phyloP scores from a whole-genome alignment of 768 basidiomycete species.

The Russula emetica region DNA sequence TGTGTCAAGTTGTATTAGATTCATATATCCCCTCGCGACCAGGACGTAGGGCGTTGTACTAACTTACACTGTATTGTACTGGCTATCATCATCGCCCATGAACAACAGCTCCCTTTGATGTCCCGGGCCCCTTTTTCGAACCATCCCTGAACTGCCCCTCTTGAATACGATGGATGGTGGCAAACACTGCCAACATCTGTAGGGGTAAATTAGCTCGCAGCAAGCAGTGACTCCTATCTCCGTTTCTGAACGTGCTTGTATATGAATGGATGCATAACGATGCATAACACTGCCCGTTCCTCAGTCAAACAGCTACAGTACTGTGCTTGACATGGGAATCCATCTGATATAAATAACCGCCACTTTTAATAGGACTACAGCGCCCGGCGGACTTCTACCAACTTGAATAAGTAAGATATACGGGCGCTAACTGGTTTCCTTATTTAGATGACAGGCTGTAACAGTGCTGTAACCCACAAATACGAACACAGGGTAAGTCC shows the following conservation, averaged over 20 bases:
- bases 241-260: not conserved
- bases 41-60: not conserved
- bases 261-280: not conserved
- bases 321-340: too few relatives aligned
- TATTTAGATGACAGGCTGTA: not conserved
- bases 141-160: not conserved
- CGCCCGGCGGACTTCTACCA: not conserved
- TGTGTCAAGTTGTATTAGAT: not conserved
- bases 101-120: not conserved
- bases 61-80: too few relatives aligned
- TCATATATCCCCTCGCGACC: not conserved
- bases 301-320: not conserved
- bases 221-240: not conserved
- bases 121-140: not conserved
- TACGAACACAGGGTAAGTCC: too few relatives aligned
- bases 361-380: not conserved
- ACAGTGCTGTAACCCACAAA: too few relatives aligned
- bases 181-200: too few relatives aligned
- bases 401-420: too few relatives aligned
- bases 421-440: not conserved
- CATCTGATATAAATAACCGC: not conserved
- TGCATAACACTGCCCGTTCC: constrained; percentile 3
- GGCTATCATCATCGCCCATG: not conserved
- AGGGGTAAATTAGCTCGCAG: not conserved
- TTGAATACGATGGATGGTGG: too few relatives aligned